Percentiles rank a stretch among this genome's conserved stretches.
Conservation (phyloP, 2,329 filamentous ascomycete species). For the Thermoascus crustaceus region DNA sequence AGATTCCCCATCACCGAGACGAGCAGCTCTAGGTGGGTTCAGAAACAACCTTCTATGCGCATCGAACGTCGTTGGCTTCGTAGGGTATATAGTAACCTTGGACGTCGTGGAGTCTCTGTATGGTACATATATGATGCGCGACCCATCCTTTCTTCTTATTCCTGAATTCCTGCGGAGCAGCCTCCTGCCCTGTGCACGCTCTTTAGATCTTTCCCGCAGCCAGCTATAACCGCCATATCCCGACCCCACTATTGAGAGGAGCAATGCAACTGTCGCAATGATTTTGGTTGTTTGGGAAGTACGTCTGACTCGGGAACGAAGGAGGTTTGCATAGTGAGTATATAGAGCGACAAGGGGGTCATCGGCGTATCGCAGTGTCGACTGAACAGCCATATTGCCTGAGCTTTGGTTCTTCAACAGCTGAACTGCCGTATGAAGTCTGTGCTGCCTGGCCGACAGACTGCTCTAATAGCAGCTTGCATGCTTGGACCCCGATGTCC, state of each 20-base stretch:
- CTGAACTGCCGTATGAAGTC: constrained; percentile 4
- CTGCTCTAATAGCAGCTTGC: constrained; percentile 1
- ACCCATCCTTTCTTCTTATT: constrained; percentile 87
- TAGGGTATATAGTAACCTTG: constrained; percentile 84
- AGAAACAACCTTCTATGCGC: constrained; percentile 89
- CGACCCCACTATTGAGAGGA: constrained; percentile 68
- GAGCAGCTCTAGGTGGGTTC: constrained; percentile 76
- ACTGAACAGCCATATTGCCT: constrained; percentile 70
- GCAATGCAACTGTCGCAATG: constrained; percentile 65
- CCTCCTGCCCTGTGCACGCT: constrained; percentile 73
- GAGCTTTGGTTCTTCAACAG: not conserved
- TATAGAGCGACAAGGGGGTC: constrained; percentile 59
- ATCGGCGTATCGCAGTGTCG: constrained; percentile 63
- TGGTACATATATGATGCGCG: constrained; percentile 88
- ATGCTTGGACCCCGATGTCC: not conserved
- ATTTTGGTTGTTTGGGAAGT: constrained; percentile 66
- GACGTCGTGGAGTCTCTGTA: constrained; percentile 69
- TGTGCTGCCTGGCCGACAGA: constrained; percentile 2
- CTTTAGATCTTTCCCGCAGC: constrained; percentile 64
- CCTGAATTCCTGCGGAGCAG: constrained; percentile 87
- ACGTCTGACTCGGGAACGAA: constrained; percentile 47
- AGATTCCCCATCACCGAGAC: constrained; percentile 58
- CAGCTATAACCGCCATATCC: constrained; percentile 71
- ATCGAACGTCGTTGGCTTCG: constrained; percentile 90
- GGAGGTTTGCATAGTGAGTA: constrained; percentile 40